Conservation (phyloP, 176 grass and related monocot genomes). For the Elymus sibiricus region DNA sequence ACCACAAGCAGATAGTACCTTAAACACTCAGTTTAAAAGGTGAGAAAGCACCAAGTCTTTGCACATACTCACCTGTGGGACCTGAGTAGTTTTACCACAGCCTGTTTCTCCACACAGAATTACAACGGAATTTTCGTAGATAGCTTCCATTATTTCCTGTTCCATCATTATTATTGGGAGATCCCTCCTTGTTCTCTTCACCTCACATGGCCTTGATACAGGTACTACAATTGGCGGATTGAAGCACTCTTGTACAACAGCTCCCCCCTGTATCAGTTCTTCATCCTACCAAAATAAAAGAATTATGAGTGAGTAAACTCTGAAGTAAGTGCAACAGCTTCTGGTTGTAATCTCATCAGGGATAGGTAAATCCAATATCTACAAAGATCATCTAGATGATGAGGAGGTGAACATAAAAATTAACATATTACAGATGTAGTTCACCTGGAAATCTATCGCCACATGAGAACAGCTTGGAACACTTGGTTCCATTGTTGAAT, state of each 20-base stretch:
- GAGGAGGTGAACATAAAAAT: not conserved
- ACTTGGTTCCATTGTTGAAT: not conserved
- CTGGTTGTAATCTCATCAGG: not conserved
- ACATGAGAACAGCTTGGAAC: not conserved
- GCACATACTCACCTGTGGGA: not conserved
- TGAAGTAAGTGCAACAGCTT: not conserved
- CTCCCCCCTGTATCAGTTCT: not conserved
- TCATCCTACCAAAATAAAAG: not conserved
- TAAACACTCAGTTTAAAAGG: not conserved
- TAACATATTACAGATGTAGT: not conserved
- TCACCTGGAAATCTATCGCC: not conserved
- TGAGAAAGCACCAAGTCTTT: not conserved
- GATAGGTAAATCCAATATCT: not conserved
- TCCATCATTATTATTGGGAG: not conserved
- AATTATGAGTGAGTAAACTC: not conserved
- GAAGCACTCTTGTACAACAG: not conserved
- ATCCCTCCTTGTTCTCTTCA: not conserved
- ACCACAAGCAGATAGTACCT: not conserved
- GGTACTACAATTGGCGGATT: not conserved
- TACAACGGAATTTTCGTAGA: not conserved
- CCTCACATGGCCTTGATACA: not conserved
- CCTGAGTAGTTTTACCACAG: conserved; percentile 1
- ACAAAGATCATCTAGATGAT: not conserved
- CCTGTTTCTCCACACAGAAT: not conserved
- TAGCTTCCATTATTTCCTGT: conserved; percentile 9